Evolutionary conservation across 2,329 filamentous ascomycete genomes (phyloP), one percentile per base, ranked within the genome.

Genomic region (Drechslerella coelobrocha): DNA sequence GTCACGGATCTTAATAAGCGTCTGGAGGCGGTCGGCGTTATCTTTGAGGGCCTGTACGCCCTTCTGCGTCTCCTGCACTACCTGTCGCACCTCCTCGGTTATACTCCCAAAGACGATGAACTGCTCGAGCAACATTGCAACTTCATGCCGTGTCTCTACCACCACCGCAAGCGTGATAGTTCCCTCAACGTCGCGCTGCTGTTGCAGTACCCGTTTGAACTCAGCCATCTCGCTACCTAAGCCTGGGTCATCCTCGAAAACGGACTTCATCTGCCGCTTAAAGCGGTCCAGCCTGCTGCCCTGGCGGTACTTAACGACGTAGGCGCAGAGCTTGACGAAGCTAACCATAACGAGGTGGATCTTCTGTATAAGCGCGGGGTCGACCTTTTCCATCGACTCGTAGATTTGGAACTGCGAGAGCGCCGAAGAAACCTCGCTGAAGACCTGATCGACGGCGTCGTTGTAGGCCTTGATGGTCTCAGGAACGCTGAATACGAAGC

Each of bases 221-320:
- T 73, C 45, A 2, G 50, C 47, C 75, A 76, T 74, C 55, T 75
- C 73, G 2, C 17, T 54, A 6, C 47, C 17, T 4, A 77, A 27
- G 24, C 60, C 73, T 7, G 73, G 73, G 60, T 77, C 73, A 4
- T 75, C 74, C 5, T 76, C 69, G 9, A 76, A 73, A 2, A 77
- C 61, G 2, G 74, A 72, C 41, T 69, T 75, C n/a, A 72, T 21
- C 41, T 74, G 59, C 39, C 59, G 69, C 17, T 54, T 21, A 23
- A 76, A 27, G 26, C 75, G 75, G 14, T 73, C 60, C 45, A 73
- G 27, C 34, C 69, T 73, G 29, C 74, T 52, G 8, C 75, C 73
- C 27, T 77, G 76, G n/a, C 69, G 72, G 41, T 76, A 77, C n/a
- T 75, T 75, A 12, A 77, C 73, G 1, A 77, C 75, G 17, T 77